Base-by-base conservation (phyloP, 1,284 basidiomycete genomes). In the Singerocomus rubriflavus region DNA sequence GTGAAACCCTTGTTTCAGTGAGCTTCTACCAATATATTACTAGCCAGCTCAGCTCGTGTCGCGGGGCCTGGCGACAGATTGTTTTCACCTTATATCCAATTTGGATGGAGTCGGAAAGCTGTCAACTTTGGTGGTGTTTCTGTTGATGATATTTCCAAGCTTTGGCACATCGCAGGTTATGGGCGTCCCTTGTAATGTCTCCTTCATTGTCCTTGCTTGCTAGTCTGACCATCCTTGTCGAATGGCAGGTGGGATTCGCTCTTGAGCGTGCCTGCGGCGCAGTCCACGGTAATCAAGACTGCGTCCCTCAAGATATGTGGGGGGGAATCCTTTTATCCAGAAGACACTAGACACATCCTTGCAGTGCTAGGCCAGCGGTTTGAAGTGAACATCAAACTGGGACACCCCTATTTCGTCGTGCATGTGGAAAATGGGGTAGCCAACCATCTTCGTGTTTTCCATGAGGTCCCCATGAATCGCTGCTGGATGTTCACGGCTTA, bases 321-420 rank as follows among this genome's bases (percentile, higher is more conserved):
- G 11, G 29, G 43, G 12, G 12, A 30, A 9, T 3, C 32, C 11
- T 36, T 45, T 7, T 6, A 17, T 11, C 29, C 49, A n/a, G 17
- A 27, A 25, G 21, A 50, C n/a, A 34, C 16, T n/a, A 11, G 25
- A 1, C 29, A 53, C 11, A 47, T 30, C 6, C 27, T 37, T 7
- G 48, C 48, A 27, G n/a, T 41, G 4, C 14, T 42, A 17, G 46
- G 36, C n/a, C 48, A 51, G 14, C 26, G 31, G 25, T 41, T 50
- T 30, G 25, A 14, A 16, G 16, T 50, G 11, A 51, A 50, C 29
- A 14, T 49, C 25, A 16, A 25, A 1, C 27, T 17, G 12, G 30
- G 46, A n/a, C 36, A 30, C 5, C 31, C 4, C n/a, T 16, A 50
- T 7, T 11, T 47, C 9, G 8, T 25, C 25, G 35, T 10, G 9